These are phyloP conservation scores for Chiua sp. DNA, from an alignment of 1,284 basidiomycete genomes.

Conservation along the genomic window DNA sequence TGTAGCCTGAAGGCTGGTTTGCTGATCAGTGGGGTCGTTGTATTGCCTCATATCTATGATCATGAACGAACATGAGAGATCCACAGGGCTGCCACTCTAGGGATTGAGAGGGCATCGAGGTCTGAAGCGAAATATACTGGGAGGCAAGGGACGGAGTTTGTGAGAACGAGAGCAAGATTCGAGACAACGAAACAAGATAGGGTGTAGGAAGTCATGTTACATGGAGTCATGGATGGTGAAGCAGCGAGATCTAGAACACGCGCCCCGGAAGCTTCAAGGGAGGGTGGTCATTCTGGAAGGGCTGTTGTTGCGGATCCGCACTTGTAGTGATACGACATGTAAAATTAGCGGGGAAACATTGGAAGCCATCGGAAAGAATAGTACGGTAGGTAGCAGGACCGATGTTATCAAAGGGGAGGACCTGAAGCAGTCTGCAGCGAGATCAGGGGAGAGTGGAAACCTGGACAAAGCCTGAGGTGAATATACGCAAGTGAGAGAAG, in stretches of 20 bases:
- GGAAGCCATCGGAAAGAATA: slow-evolving; percentile 2
- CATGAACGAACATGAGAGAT: slow-evolving; percentile 89
- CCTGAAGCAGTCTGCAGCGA: slow-evolving; percentile 16
- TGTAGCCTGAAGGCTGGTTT: too few relatives aligned
- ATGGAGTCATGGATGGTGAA: slow-evolving; percentile 2
- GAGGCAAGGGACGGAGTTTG: slow-evolving; percentile 39
- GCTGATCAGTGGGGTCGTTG: slow-evolving; percentile 86
- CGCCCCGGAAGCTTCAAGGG: neutral
- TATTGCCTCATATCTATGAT: slow-evolving; percentile 84
- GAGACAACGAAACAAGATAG: slow-evolving; percentile 12
- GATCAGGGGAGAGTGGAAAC: slow-evolving; percentile 27
- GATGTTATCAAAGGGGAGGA: neutral
- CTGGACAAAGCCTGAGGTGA: slow-evolving; percentile 27
- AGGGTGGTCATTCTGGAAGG: slow-evolving; percentile 8
- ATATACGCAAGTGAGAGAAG: slow-evolving; percentile 7
- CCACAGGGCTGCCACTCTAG: slow-evolving; percentile 87
- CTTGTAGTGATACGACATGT: neutral
- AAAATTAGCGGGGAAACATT: neutral
- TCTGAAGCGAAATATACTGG: slow-evolving; percentile 87
- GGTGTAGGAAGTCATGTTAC: slow-evolving; percentile 7
- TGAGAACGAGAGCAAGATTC: slow-evolving; percentile 1
- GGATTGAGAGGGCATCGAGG: slow-evolving; percentile 87
- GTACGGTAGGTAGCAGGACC: neutral
- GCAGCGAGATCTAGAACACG: slow-evolving; percentile 6
- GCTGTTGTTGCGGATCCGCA: slow-evolving; percentile 10